Percentiles rank a stretch among this genome's conserved stretches.
Conservation (phyloP, 2,329 filamentous ascomycete genomes). For the Claviceps pazoutovae region DNA sequence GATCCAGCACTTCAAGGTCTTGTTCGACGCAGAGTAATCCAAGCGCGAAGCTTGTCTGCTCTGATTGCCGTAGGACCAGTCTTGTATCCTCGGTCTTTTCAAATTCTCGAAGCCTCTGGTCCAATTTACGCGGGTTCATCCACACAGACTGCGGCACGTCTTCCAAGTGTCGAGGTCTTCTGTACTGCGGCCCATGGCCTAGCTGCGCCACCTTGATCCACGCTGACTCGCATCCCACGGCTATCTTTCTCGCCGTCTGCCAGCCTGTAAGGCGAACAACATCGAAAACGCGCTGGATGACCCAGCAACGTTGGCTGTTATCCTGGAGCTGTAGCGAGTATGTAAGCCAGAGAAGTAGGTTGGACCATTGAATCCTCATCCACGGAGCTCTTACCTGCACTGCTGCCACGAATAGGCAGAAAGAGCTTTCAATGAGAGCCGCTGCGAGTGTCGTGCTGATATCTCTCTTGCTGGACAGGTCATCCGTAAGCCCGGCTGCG, state of each 20-base stretch:
- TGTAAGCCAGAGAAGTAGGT: background rate
- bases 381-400: conserved; percentile 40
- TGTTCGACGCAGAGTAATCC: conserved; percentile 67
- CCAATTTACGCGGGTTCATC: conserved; percentile 36
- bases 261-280: conserved; percentile 74
- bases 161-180: conserved; percentile 27
- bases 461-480: conserved; percentile 35
- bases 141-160: conserved; percentile 27
- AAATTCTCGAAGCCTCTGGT: conserved; percentile 35
- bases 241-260: conserved; percentile 71
- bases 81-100: conserved; percentile 26
- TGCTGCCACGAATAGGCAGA: conserved; percentile 76
- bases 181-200: conserved; percentile 65
- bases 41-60: conserved; percentile 60
- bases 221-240: conserved; percentile 66
- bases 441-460: conserved; percentile 69
- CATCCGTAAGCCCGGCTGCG: conserved; percentile 53
- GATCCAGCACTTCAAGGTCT: conserved; percentile 51
- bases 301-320: conserved; percentile 60
- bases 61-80: conserved; percentile 46
- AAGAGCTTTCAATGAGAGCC: conserved; percentile 67
- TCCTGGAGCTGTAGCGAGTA: conserved; percentile 29
- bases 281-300: conserved; percentile 58
- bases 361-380: background rate
- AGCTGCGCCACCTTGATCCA: conserved; percentile 66